These are phyloP conservation scores for Exobasidium rhododendri DNA, from an alignment of 1,284 basidiomycete species.

Conservation along the genomic window DNA sequence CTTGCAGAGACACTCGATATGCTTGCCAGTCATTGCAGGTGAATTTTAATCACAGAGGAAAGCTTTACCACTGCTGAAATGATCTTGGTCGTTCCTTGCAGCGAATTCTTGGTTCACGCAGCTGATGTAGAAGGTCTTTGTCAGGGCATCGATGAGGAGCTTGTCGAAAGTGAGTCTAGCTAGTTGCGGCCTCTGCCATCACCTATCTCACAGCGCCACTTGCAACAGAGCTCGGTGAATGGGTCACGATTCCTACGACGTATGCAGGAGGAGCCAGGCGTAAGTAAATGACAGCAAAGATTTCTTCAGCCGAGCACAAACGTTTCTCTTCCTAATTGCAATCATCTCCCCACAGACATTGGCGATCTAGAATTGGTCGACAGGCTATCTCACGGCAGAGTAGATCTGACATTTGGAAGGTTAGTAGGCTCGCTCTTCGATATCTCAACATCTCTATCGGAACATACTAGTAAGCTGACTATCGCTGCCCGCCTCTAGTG, in stretches of 20 bases:
- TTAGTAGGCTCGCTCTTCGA: conserved; percentile 54
- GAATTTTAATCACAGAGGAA: conserved; percentile 54
- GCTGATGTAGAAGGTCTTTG: conserved; percentile 97
- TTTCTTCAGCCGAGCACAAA: no score
- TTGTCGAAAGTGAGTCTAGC: conserved; percentile 75
- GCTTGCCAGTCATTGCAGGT: conserved; percentile 27
- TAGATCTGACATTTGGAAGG: conserved; percentile 96
- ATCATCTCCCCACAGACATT: conserved; percentile 57
- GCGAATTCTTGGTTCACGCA: conserved; percentile 93
- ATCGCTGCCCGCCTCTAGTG: conserved; percentile 56
- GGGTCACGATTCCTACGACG: conserved; percentile 86
- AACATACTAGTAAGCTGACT: not conserved
- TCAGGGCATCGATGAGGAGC: conserved; percentile 87
- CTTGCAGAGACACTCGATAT: conserved; percentile 7
- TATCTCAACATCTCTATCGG: not conserved
- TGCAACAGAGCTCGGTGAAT: conserved; percentile 75
- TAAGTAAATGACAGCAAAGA: conserved; percentile 52
- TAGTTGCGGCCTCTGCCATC: not conserved
- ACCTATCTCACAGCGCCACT: not conserved
- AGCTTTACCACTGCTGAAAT: conserved; percentile 67
- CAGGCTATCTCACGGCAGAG: conserved; percentile 73
- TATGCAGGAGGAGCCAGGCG: conserved; percentile 95
- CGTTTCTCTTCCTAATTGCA: not conserved
- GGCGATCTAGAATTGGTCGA: conserved; percentile 82
- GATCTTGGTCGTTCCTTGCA: conserved; percentile 64